Evolutionary conservation across 2,329 filamentous ascomycete genomes (phyloP), one percentile per base, ranked within the genome.

Genomic region (Pseudophaeomoniella oleicola): DNA sequence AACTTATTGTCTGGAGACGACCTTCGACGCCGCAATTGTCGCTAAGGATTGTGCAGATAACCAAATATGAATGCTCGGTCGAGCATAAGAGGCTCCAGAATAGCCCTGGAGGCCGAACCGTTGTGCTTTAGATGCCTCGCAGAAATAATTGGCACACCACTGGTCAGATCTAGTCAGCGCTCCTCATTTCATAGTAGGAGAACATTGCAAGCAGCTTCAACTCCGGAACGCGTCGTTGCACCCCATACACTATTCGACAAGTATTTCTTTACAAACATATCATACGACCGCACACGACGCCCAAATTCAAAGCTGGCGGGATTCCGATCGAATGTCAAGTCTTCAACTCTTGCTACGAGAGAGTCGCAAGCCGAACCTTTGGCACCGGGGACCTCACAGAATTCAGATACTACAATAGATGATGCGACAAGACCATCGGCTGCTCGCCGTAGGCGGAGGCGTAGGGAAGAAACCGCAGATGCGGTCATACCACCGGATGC

Each of bases 401-500:
- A 17, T 12, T 10, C 36, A 11, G 11, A 27, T 14, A 12, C 4
- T 15, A 22, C 12, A 12, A 16, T 42, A 32, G 44, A 50, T 34
- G 58, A 62, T 27, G 22, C 22, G 6, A n/a, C 22, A 9, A 6
- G n/a, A n/a, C 22, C 22, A 46, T 47, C 60, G 22, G 60, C 60
- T 29, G 59, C 63, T 44, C 51, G 60, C 36, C 50, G 59, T 37
- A 58, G 60, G 37, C 62, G 62, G 46, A 53, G 60, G 19, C 46
- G 62, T 43, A 63, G 60, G 41, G 38, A 36, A 22, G 41, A 43
- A 30, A 44, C 44, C 30, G 36, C 41, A 35, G 46, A 50, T 15
- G 51, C 47, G 13, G 47, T 50, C 15, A 56, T 72, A 4, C 68
- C 73, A 5, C 69, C 61, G 13, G 74, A 79, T 56, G 75, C 75